Evolutionary conservation across 495 filamentous ascomycete species (phyloP).

Genomic region (Daldinia vernicosa): DNA sequence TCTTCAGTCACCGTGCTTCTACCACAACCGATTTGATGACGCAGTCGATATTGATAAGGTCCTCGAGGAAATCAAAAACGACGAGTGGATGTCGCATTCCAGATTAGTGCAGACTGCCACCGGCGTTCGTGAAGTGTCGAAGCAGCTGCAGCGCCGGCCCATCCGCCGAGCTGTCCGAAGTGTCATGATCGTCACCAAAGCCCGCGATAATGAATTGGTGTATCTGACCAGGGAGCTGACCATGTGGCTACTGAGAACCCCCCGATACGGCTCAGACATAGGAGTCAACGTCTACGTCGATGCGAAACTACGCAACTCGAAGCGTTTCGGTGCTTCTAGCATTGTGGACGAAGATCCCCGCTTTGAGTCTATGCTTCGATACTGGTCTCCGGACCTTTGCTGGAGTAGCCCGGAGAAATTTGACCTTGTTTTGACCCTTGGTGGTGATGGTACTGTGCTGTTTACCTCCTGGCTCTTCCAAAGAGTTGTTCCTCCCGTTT

Average conservation of each 20-base stretch:
- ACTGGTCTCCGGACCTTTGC: conserved; percentile 95
- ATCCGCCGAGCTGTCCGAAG: conserved; percentile 87
- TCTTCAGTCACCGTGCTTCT: conserved; percentile 93
- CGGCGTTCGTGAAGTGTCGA: conserved; percentile 91
- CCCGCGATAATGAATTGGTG: conserved; percentile 88
- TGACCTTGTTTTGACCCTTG: conserved; percentile 89
- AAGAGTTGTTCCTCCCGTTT: conserved; percentile 86
- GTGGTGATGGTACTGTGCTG: conserved; percentile 90
- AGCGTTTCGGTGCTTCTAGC: conserved; percentile 81
- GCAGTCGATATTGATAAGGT: conserved; percentile 95
- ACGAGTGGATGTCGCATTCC: conserved; percentile 91
- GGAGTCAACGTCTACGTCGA: conserved; percentile 96
- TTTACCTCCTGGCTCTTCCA: conserved; percentile 96
- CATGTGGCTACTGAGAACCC: conserved; percentile 85
- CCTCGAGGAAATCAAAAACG: conserved; percentile 89
- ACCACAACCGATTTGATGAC: conserved; percentile 95
- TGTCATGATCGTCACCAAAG: conserved; percentile 97
- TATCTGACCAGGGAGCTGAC: conserved; percentile 84
- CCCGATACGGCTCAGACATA: conserved; percentile 78
- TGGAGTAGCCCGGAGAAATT: conserved; percentile 89
- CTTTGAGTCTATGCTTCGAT: conserved; percentile 81
- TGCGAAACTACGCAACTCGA: conserved; percentile 83
- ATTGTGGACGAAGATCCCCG: conserved; percentile 75
- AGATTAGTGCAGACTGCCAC: conserved; percentile 93
- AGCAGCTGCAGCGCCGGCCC: conserved; percentile 87